Conservation (phyloP, 129 eudicot genomes). For the Artemisia argyi region DNA sequence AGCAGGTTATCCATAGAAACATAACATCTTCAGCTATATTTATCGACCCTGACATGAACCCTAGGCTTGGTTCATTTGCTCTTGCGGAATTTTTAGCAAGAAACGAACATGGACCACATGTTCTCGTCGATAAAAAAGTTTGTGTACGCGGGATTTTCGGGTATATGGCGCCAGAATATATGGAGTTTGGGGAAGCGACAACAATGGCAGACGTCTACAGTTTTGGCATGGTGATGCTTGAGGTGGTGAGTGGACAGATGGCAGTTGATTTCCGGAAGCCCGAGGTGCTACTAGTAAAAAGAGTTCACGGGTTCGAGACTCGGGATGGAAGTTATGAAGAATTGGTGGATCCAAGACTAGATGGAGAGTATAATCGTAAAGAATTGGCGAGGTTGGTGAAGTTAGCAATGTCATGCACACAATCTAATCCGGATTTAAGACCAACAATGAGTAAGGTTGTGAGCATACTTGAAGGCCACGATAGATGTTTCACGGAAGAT, state of each 20-base stretch:
- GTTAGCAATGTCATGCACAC: constrained; percentile 82
- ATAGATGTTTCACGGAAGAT: constrained; percentile 44
- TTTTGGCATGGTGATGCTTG: constrained; percentile 85
- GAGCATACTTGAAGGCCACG: constrained; percentile 78
- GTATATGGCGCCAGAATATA: constrained; percentile 84
- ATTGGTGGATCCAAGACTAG: constrained; percentile 63
- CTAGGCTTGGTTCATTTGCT: constrained; percentile 79
- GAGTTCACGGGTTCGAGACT: constrained; percentile 48
- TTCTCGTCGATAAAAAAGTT: constrained; percentile 38
- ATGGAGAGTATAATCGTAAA: constrained; percentile 55
- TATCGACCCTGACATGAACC: constrained; percentile 73
- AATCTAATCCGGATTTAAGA: constrained; percentile 58
- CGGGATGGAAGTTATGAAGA: constrained; percentile 45
- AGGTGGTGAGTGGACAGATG: constrained; percentile 72
- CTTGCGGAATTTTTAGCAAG: constrained; percentile 80
- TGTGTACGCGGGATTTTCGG: constrained; percentile 87
- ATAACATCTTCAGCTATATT: constrained; percentile 75
- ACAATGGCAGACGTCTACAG: constrained; percentile 86
- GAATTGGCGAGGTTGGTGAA: constrained; percentile 66
- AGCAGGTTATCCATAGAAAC: constrained; percentile 80
- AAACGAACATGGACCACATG: constrained; percentile 57
- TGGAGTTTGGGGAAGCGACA: constrained; percentile 76
- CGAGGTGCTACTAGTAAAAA: constrained; percentile 56
- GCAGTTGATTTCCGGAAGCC: constrained; percentile 80
- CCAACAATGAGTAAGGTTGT: constrained; percentile 77